A percentile compares a stretch with the other conserved stretches of the same genome.
Conservation (phyloP, 2,329 filamentous ascomycete species). For the Alternaria metachromatica region DNA sequence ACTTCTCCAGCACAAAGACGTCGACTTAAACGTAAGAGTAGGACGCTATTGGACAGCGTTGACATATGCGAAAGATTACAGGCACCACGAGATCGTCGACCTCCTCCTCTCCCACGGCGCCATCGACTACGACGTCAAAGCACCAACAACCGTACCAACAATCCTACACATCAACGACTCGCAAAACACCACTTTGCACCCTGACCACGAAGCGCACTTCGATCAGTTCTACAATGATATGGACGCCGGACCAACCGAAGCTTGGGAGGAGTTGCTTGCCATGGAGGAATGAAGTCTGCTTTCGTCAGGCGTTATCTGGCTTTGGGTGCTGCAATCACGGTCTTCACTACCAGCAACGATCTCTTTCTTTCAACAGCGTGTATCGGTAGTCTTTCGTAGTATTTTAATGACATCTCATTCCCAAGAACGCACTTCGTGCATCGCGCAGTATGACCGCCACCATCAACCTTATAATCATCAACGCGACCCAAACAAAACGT, state of each 20-base stretch:
- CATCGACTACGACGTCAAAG: background rate
- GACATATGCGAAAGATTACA: accelerated
- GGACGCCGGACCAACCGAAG: background rate
- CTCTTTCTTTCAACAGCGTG: background rate
- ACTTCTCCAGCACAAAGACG: conserved; percentile 2
- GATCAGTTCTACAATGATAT: background rate
- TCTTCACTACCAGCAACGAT: background rate
- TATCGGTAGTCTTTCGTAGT: background rate
- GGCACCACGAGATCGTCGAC: background rate
- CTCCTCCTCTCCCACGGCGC: conserved; percentile 1
- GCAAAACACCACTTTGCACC: background rate
- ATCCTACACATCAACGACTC: background rate
- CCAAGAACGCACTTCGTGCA: too few relatives aligned
- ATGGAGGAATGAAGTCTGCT: background rate
- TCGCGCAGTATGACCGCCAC: too few relatives aligned
- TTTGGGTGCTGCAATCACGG: accelerated
- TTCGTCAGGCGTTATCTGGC: accelerated
- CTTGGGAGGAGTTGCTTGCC: background rate
- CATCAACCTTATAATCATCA: too few relatives aligned
- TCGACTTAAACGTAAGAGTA: background rate
- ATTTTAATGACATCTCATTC: too few relatives aligned
- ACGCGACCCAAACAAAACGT: too few relatives aligned
- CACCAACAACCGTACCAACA: background rate
- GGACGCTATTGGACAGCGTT: background rate
- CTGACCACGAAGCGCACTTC: background rate